Evolutionary conservation across 2,329 filamentous ascomycete species (phyloP), one percentile per base, ranked within the genome.

Genomic region (Sporothrix sp.): DNA sequence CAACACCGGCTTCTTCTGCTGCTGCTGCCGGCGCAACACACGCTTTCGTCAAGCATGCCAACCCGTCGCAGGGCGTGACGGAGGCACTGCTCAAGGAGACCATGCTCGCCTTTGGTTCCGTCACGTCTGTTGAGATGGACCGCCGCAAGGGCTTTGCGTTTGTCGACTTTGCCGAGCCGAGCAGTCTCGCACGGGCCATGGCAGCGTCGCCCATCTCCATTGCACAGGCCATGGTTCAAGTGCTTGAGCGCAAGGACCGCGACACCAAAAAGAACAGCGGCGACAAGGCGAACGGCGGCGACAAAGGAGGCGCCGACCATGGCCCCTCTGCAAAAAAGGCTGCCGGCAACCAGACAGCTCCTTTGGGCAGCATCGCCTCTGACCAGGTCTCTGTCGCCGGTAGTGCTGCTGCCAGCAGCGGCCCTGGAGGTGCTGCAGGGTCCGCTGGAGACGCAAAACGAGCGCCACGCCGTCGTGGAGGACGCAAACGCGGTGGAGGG

Each of bases 101-200:
- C 1, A 80, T 97, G 62, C 75, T 82, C 39, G 66, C 70, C 0
- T 95, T 88, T 59, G 91, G 91, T 2, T 66, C 77, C 1, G 78
- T 96, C 40, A 79, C 79, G 0, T 84, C 81, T 57, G 87, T 95
- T 16, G 91, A 96, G 60, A 91, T 97, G 49, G 91, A 97, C 63
- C 90, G 89, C 65, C 85, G 90, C 61, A 96, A 96, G 65, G 89
- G 89, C 0, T 95, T 95, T 60, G 91, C 89, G 2, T 95, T 96
- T 63, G 84, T 95, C 35, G 87, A 95, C 56, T 97, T 96, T 68
- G 76, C 78, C 9, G 82, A 88, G 20, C 75, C 83, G 1, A 80
- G 82, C 8, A 75, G 78, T 9, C 72, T 97, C 23, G 78, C 79
- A 59, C 88, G 86, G 61, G 91, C 91, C 5, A 81, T 95, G 61